Percentiles rank a stretch among this genome's conserved stretches.
Evolutionary conservation across 768 basidiomycete genomes (phyloP).

Genomic region (Tephrocybe sp.): DNA sequence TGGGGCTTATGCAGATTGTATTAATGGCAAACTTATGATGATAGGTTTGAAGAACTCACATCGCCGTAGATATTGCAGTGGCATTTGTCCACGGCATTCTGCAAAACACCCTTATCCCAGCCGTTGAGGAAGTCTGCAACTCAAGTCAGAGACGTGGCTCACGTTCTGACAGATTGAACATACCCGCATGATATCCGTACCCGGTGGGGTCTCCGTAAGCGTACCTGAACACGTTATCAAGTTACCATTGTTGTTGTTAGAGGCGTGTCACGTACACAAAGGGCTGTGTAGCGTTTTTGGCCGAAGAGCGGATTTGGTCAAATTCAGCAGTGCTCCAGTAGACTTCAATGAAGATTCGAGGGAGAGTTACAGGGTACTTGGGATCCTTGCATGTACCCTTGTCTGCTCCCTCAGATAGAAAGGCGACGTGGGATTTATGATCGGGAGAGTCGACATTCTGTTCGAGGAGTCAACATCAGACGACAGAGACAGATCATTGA

Average conservation of each 20-base stretch:
- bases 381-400: constrained; percentile 48
- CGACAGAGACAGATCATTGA: neutral
- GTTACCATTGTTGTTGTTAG: neutral
- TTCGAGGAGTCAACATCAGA: neutral
- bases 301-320: constrained; percentile 34
- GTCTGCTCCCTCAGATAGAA: constrained; percentile 46
- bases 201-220: constrained; percentile 63
- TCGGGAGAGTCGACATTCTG: constrained; percentile 48
- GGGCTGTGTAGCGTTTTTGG: constrained; percentile 48
- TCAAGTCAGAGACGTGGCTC: neutral
- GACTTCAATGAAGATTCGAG: constrained; percentile 52
- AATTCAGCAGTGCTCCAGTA: constrained; percentile 44
- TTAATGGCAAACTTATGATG: too few species aligned
- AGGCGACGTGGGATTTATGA: constrained; percentile 54
- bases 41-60: too few species aligned
- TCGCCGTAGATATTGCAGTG: constrained; percentile 46
- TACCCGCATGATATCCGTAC: constrained; percentile 60
- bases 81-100: constrained; percentile 54
- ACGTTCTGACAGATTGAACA: constrained; percentile 11
- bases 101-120: constrained; percentile 57
- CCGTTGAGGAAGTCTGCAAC: constrained; percentile 54
- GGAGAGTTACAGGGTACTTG: constrained; percentile 43
- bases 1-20: constrained; percentile 25
- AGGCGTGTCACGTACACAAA: constrained; percentile 42
- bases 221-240: constrained; percentile 27